Evolutionary conservation across 2,329 filamentous ascomycete species (phyloP).

Genomic region (Alternaria ethzedia): DNA sequence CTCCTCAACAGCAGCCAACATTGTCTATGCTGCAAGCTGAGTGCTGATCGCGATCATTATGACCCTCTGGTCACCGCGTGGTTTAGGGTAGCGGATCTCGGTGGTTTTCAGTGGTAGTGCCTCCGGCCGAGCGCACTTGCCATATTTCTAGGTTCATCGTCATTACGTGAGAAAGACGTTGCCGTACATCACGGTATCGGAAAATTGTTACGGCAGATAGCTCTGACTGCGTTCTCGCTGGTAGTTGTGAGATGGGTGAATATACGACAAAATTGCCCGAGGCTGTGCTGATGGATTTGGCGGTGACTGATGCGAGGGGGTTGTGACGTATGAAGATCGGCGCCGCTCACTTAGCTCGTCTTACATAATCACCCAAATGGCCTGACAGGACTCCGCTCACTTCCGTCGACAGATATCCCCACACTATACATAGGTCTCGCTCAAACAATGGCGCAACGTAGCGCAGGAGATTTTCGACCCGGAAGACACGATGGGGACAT

Average conservation of each 20-base stretch:
- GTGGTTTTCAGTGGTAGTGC: not conserved
- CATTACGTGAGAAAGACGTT: not conserved
- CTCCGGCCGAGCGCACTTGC: not conserved
- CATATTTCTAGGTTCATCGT: not conserved
- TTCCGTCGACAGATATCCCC: not conserved
- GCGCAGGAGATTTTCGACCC: not conserved
- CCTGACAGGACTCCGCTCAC: not conserved
- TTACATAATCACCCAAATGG: not conserved
- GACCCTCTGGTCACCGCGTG: not conserved
- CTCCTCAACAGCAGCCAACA: not conserved
- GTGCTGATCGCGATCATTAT: not conserved
- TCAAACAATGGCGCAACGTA: not conserved
- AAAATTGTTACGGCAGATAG: not conserved
- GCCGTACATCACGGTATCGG: not conserved
- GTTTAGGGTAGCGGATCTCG: not conserved
- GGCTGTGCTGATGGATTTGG: not conserved
- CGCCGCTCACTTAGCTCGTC: not conserved
- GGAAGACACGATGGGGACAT: not conserved
- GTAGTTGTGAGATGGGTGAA: too few species aligned
- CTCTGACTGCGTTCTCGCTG: not conserved
- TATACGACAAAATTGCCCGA: not conserved
- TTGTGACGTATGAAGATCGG: slow-evolving; percentile 3
- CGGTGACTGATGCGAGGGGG: not conserved
- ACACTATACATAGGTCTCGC: not conserved
- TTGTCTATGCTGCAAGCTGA: not conserved